These are phyloP conservation scores for Phaeosphaeria sp. DNA, from an alignment of 2,329 filamentous ascomycete genomes.

Conservation along the genomic window DNA sequence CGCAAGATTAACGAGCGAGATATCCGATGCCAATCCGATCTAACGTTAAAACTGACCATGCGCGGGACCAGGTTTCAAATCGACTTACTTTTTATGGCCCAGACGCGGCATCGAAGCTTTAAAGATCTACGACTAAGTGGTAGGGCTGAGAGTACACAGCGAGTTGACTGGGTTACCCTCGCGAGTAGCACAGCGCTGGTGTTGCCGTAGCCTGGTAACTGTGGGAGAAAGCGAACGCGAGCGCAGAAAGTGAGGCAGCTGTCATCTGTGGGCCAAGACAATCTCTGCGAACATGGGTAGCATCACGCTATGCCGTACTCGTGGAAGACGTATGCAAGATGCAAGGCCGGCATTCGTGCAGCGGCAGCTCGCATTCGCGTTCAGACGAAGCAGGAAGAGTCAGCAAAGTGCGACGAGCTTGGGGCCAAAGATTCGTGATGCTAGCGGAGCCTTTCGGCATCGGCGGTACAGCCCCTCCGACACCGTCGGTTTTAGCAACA, in stretches of 20 bases:
- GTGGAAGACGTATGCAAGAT: slow-evolving; percentile 10
- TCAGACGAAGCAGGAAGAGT: slow-evolving; percentile 1
- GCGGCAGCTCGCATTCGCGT: slow-evolving; percentile 19
- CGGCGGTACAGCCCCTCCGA: background rate
- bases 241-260: slow-evolving; percentile 7
- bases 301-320: slow-evolving; percentile 25
- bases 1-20: background rate
- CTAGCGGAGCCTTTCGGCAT: background rate
- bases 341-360: slow-evolving; percentile 4
- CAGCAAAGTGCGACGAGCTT: background rate
- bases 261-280: slow-evolving; percentile 16
- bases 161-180: slow-evolving; percentile 11
- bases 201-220: slow-evolving; percentile 9
- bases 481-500: background rate
- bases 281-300: slow-evolving; percentile 19
- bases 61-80: slow-evolving; percentile 10
- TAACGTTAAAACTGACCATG: slow-evolving; percentile 8
- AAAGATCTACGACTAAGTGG: slow-evolving; percentile 10
- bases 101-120: slow-evolving; percentile 40
- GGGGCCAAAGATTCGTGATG: background rate
- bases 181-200: slow-evolving; percentile 9
- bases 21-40: slow-evolving; percentile 4
- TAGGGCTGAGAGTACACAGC: slow-evolving; percentile 17
- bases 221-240: slow-evolving; percentile 29
- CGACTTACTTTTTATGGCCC: slow-evolving; percentile 46